A percentile compares a stretch with the other conserved stretches of the same genome.
Conservation (phyloP, 2,329 filamentous ascomycete species). For the Apiospora phragmitis region DNA sequence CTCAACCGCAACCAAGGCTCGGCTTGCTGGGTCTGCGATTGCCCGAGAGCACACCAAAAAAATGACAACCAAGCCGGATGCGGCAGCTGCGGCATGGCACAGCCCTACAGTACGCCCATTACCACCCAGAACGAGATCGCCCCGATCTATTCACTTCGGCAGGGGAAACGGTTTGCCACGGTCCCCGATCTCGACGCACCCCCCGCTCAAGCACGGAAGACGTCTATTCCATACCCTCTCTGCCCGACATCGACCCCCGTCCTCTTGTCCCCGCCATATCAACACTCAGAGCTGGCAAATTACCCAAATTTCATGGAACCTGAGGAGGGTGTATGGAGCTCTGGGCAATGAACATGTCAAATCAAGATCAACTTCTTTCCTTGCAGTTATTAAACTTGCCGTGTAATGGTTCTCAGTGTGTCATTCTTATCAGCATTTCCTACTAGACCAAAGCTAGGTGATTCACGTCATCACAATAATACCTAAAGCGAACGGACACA, state of each 20-base stretch:
- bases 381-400: not conserved
- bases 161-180: not conserved
- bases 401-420: not conserved
- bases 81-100: not conserved
- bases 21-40: not conserved
- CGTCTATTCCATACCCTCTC: not conserved
- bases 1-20: not conserved
- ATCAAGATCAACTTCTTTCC: not conserved
- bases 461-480: not conserved
- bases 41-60: not conserved
- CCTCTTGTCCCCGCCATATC: not conserved
- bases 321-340: not conserved
- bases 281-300: not conserved
- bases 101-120: not conserved
- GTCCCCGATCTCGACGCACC: not conserved
- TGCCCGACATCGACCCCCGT: not conserved
- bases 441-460: not conserved
- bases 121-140: not conserved
- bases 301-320: not conserved
- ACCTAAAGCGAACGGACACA: not conserved
- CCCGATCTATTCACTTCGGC: not conserved
- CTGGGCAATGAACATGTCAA: not conserved
- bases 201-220: not conserved
- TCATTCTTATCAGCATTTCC: not conserved
- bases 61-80: not conserved